Evolutionary conservation across 2,329 filamentous ascomycete genomes (phyloP).

Genomic region (Aspergillus alliaceus): DNA sequence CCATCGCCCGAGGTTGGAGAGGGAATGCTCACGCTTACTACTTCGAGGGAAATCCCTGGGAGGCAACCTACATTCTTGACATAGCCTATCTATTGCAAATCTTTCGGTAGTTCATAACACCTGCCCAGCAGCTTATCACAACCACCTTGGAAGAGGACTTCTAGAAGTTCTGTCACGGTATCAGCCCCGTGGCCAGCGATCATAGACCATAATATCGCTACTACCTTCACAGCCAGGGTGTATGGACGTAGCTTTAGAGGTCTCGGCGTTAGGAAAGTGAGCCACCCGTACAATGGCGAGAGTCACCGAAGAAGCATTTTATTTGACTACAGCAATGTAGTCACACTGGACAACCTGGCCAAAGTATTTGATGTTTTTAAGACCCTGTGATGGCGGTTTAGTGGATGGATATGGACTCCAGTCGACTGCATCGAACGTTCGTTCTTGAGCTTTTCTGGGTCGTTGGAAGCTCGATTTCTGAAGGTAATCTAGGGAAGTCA

Average conservation of each 20-base stretch:
- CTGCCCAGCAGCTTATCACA: conserved; percentile 32
- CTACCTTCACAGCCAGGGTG: conserved; percentile 24
- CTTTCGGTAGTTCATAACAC: conserved; percentile 40
- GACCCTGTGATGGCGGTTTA: not conserved
- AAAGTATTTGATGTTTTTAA: conserved; percentile 17
- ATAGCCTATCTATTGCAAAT: conserved; percentile 49
- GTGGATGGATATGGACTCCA: not conserved
- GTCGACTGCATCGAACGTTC: too few species aligned
- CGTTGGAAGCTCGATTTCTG: too few species aligned
- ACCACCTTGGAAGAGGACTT: conserved; percentile 38
- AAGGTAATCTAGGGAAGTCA: too few species aligned
- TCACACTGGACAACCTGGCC: conserved; percentile 25
- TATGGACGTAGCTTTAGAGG: conserved; percentile 26
- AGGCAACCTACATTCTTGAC: conserved; percentile 48
- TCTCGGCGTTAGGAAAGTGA: conserved; percentile 5
- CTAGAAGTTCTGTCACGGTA: conserved; percentile 41
- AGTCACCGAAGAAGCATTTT: conserved; percentile 23
- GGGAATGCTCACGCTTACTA: conserved; percentile 41
- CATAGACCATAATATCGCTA: conserved; percentile 13
- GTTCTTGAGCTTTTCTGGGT: too few species aligned
- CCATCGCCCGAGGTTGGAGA: conserved; percentile 41
- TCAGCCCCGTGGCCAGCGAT: conserved; percentile 33
- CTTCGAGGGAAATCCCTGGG: conserved; percentile 51
- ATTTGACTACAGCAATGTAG: conserved; percentile 22
- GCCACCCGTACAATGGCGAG: conserved; percentile 21